phyloP scores from a whole-genome alignment of 2,329 filamentous ascomycete genomes.

The Chaetomiaceae sp. region DNA sequence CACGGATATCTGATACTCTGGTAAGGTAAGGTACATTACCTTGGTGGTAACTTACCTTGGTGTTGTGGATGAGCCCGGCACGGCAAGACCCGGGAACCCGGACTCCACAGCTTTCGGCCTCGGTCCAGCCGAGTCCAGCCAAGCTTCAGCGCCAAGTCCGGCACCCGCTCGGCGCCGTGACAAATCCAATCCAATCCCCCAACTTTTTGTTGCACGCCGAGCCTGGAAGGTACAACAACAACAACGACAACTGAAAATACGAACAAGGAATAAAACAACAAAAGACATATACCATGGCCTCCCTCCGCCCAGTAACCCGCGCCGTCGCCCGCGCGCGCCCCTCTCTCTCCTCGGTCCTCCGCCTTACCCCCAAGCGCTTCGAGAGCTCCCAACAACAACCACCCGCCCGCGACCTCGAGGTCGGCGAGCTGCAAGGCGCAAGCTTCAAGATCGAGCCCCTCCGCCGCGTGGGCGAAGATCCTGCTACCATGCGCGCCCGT shows the following conservation, averaged over 20 bases:
- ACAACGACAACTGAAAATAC: neutral
- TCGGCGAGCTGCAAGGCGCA: slow-evolving; percentile 83
- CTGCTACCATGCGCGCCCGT: slow-evolving; percentile 79
- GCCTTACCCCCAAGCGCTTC: slow-evolving; percentile 12
- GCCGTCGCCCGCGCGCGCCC: slow-evolving; percentile 5
- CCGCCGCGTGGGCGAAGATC: slow-evolving; percentile 75
- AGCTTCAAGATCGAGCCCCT: slow-evolving; percentile 88
- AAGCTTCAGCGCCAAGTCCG: slow-evolving; percentile 6
- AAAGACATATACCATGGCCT: slow-evolving; percentile 3
- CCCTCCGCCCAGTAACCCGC: slow-evolving; percentile 14
- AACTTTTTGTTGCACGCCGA: too few relatives aligned
- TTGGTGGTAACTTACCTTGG: too few relatives aligned
- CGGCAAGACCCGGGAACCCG: slow-evolving; percentile 6
- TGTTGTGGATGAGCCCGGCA: neutral
- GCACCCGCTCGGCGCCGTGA: slow-evolving; percentile 7
- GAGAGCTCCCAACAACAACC: slow-evolving; percentile 12
- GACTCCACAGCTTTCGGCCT: slow-evolving; percentile 17
- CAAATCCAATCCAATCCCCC: neutral
- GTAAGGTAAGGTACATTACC: too few relatives aligned
- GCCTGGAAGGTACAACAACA: too few relatives aligned
- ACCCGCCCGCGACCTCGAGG: slow-evolving; percentile 56
- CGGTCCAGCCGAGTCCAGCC: slow-evolving; percentile 16
- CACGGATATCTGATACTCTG: too few relatives aligned
- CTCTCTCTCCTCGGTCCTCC: slow-evolving; percentile 19
- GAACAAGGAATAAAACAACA: neutral